These are phyloP conservation scores for Ramaria rubella DNA, from an alignment of 768 basidiomycete species.

Conservation along the genomic window DNA sequence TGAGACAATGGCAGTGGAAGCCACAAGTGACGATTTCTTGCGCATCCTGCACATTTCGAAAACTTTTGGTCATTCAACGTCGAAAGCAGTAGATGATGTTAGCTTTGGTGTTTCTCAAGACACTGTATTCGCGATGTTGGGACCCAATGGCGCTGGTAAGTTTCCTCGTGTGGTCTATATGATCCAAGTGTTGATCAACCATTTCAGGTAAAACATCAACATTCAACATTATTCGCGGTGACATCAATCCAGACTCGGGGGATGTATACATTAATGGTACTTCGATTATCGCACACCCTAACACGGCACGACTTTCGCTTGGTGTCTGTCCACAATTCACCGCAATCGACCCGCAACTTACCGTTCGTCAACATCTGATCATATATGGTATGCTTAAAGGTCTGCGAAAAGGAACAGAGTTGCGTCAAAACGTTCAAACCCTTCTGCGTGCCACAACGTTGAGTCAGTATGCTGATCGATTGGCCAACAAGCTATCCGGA, in stretches of 20 bases:
- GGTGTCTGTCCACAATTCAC: slow-evolving; percentile 85
- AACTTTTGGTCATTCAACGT: slow-evolving; percentile 34
- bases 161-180: neutral
- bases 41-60: slow-evolving; percentile 61
- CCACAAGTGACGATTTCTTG: slow-evolving; percentile 45
- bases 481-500: slow-evolving; percentile 70
- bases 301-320: slow-evolving; percentile 56
- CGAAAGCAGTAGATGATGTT: slow-evolving; percentile 61
- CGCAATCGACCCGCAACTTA: slow-evolving; percentile 71
- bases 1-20: slow-evolving; percentile 43
- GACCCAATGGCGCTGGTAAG: slow-evolving; percentile 63
- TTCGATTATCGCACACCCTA: slow-evolving; percentile 60
- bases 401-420: slow-evolving; percentile 40
- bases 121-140: slow-evolving; percentile 65
- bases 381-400: slow-evolving; percentile 75
- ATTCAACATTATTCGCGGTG: slow-evolving; percentile 72
- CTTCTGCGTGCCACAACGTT: slow-evolving; percentile 57
- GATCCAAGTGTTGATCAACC: neutral
- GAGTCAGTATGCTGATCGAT: slow-evolving; percentile 53
- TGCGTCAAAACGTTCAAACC: slow-evolving; percentile 47
- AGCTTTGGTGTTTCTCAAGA: slow-evolving; percentile 58
- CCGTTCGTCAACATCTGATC: slow-evolving; percentile 67
- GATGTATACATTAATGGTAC: slow-evolving; percentile 62
- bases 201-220: slow-evolving; percentile 65
- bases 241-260: slow-evolving; percentile 58